Base-by-base conservation (phyloP, 805 yeast genomes). In the Lipomyces starkeyi region DNA sequence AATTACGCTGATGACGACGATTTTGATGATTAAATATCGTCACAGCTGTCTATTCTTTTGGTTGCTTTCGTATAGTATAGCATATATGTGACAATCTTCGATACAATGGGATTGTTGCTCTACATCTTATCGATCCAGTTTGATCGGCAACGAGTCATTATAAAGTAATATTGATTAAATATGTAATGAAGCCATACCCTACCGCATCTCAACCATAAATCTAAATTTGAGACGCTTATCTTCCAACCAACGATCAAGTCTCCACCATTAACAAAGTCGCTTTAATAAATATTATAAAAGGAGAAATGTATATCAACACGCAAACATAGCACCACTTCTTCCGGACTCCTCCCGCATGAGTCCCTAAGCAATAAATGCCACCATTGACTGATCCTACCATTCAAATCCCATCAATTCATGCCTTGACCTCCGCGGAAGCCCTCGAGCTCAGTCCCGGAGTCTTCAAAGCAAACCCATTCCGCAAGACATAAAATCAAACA, bases 1-100 rank as follows among this genome's bases (percentile, higher is more conserved):
- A 20, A 32, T 20, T 20, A 66, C 59, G 58, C 27, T 27, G 61
- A 61, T 57, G 63, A 62, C 49, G 59, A 59, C 14, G 53, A 61
- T 6, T 17, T 34, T n/a, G 56, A 59, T 32, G 37, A 61, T 17
- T 56, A 6, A 37, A 1, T 43, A 6, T n/a, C 22, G 22, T 43
- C 3, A 17, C 49, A 17, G 49, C 9, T 6, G 22, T n/a, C 20
- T 43, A 43, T n/a, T 2, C 22, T 5, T 43, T n/a, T 9, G 49
- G 20, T 6, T 17, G 17, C 20, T 14, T 43, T 5, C 3, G 14
- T n/a, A 43, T 43, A 43, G 49, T 13, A n/a, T 43, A 43, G 11
- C 20, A 43, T 6, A 43, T 6, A 4, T 6, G 14, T 17, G 22
- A 43, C 49, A n/a, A n/a, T 43, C 20, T 43, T 43, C 20, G 7